Base-by-base conservation (phyloP, 352 stramenopile genomes). In the Globisporangium acanthophoron region DNA sequence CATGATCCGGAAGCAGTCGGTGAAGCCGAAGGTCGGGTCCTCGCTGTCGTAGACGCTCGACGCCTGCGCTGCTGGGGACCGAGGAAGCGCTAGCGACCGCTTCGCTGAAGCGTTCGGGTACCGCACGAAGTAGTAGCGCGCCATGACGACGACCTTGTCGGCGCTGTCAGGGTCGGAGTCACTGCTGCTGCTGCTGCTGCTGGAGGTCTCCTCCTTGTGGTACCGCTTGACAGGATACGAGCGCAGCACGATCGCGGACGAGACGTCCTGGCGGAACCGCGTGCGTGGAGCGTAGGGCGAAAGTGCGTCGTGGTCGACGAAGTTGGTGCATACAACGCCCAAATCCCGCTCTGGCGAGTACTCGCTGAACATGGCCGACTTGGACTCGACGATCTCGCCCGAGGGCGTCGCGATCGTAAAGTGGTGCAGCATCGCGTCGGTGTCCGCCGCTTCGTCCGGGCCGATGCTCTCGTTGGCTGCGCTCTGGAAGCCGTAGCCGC, bases 321-420 rank as follows among this genome's bases (percentile, higher is more conserved):
- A 27, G 18, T 50, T 27, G 20, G 29, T 39, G 5, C 31, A 21
- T 6, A 49, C 11, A 0, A 49, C 52, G 2, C 21, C 52, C 21
- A 1, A 29, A 15, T 57, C 24, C 40, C 9, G 31, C n/a, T 31
- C 40, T 1, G 27, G 3, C 43, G 55, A 16, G 11, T 44, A 52
- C 37, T 69, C 54, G 16, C 59, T 52, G 56, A 69, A 73, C 31
- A 70, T 59, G 43, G 68, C 59, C 29, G 55, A 70, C 51, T 78
- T 85, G 54, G 71, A 72, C 49, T 73, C 73, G 37, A 80, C 51
- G 4, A 73, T 47, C 12, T 73, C 7, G 2, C 53, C 41, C 29
- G 27, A 40, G 15, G 16, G 18, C 11, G 40, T 43, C 18, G 27
- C 15, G 21, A 45, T 29, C 24, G 37, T 12, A 5, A 58, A 50